phyloP scores from a whole-genome alignment of 2,329 filamentous ascomycete species.

The Alternaria ventricosa region DNA sequence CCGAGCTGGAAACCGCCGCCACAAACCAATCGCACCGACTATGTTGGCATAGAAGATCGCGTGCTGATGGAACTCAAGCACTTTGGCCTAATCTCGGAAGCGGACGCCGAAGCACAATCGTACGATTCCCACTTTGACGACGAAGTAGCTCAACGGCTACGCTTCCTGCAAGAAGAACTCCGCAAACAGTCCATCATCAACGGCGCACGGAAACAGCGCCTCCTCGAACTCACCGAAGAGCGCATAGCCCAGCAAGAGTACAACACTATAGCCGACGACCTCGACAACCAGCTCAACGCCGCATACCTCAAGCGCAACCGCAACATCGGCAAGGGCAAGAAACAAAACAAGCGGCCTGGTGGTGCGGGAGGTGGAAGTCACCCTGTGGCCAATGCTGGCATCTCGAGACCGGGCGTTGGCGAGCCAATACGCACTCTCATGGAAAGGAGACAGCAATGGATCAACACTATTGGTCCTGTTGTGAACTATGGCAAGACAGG shows the following conservation, averaged over 20 bases:
- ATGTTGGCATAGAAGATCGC: conserved; percentile 85
- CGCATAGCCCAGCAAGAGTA: conserved; percentile 97
- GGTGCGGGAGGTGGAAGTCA: conserved; percentile 76
- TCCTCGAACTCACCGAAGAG: conserved; percentile 87
- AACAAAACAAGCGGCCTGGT: conserved; percentile 77
- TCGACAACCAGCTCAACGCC: conserved; percentile 92
- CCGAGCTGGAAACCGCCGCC: conserved; percentile 81
- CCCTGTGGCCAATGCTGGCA: conserved; percentile 47
- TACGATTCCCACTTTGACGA: conserved; percentile 93
- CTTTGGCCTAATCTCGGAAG: conserved; percentile 83
- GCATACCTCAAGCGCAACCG: conserved; percentile 96
- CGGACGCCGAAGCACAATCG: conserved; percentile 71
- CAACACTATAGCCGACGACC: conserved; percentile 93
- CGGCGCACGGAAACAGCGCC: conserved; percentile 84
- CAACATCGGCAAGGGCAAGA: conserved; percentile 92
- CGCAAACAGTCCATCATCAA: conserved; percentile 86
- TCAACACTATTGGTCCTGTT: conserved; percentile 86
- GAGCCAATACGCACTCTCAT: conserved; percentile 91
- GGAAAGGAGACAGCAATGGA: conserved; percentile 89
- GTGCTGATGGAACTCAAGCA: conserved; percentile 89
- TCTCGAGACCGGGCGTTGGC: conserved; percentile 69
- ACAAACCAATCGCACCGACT: conserved; percentile 75
- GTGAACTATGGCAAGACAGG: conserved; percentile 82
- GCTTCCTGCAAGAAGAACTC: conserved; percentile 81
- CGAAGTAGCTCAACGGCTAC: conserved; percentile 87